Base-by-base conservation (phyloP, 768 basidiomycete species). In the Bullera alba region DNA sequence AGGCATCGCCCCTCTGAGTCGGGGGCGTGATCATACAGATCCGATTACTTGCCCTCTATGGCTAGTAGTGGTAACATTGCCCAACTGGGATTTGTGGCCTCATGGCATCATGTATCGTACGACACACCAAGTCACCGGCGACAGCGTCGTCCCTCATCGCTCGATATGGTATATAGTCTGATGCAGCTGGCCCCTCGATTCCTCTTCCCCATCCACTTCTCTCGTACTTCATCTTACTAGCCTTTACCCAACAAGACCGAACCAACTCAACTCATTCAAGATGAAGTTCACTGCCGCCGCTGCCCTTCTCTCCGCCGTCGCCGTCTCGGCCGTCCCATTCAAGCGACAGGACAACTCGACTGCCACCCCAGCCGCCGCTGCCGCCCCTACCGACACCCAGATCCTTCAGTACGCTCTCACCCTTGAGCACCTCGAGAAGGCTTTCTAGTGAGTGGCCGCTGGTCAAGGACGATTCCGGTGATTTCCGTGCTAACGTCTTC, bases 401-500 rank as follows among this genome's bases (percentile, higher is more conserved):
- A 58, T 69, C 44, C 50, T 69, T 34, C 67, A 69, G 47, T 69
- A 69, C 56, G 67, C 67, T 46, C 50, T 66, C 35, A 69, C 67
- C 37, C 53, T 69, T 12, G 67, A 69, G 57, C 46, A 69, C 58
- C 54, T 69, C 45, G 67, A 69, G 60, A 59, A 58, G 51, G 43
- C 29, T 36, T 67, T 67, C 57, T 69, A 69, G 61, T 59, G 52
- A 53, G 60, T 59, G n/a, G 10, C 32, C n/a, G 42, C 1, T 25
- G n/a, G 17, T 48, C 36, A 34, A 5, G 16, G 4, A 37, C 34
- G 15, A 8, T 37, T 55, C 46, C 42, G 10, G 6, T 41, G 5
- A 14, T 37, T 22, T 39, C 25, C n/a, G 17, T 22, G 7, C n/a
- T 26, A 19, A n/a, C 25, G 26, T 26, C 36, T 4, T 10, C 35